Conservation (phyloP, 208 protist genomes). For the Lotmaria passim region DNA sequence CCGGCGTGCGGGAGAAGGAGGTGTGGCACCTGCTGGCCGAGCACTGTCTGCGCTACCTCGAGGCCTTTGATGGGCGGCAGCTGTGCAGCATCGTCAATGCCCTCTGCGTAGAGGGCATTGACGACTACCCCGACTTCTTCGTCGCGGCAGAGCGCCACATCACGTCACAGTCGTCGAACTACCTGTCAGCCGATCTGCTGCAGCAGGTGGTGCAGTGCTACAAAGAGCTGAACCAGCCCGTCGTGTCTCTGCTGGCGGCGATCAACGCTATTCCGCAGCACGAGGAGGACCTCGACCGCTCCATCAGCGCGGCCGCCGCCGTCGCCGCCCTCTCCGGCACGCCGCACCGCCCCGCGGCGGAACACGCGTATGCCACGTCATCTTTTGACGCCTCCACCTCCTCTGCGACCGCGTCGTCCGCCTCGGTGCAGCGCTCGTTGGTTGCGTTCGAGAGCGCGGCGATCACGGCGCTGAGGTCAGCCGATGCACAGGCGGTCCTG, state of each 20-base stretch:
- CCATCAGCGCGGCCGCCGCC: slow-evolving; percentile 28
- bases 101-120: slow-evolving; percentile 54
- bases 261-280: slow-evolving; percentile 24
- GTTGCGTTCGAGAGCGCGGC: slow-evolving; percentile 55
- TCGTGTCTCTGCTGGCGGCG: slow-evolving; percentile 59
- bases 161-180: slow-evolving; percentile 39
- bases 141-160: slow-evolving; percentile 72
- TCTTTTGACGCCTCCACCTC: neutral
- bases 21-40: slow-evolving; percentile 79
- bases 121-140: slow-evolving; percentile 82
- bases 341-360: too few species aligned
- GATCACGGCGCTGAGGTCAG: slow-evolving; percentile 35
- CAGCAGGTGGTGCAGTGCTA: slow-evolving; percentile 69
- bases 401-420: neutral
- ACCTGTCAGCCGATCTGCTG: slow-evolving; percentile 62
- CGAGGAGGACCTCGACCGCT: slow-evolving; percentile 27
- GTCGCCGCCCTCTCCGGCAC: slow-evolving; percentile 23
- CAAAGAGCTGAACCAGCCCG: slow-evolving; percentile 63
- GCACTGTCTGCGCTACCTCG: slow-evolving; percentile 72
- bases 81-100: slow-evolving; percentile 63
- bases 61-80: slow-evolving; percentile 64
- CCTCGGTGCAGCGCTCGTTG: slow-evolving; percentile 35
- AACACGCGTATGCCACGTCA: neutral
- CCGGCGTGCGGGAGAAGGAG: slow-evolving; percentile 60
- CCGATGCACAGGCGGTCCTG: slow-evolving; percentile 52